phyloP scores from a whole-genome alignment of 805 yeast species.

The Candida insectalens region DNA sequence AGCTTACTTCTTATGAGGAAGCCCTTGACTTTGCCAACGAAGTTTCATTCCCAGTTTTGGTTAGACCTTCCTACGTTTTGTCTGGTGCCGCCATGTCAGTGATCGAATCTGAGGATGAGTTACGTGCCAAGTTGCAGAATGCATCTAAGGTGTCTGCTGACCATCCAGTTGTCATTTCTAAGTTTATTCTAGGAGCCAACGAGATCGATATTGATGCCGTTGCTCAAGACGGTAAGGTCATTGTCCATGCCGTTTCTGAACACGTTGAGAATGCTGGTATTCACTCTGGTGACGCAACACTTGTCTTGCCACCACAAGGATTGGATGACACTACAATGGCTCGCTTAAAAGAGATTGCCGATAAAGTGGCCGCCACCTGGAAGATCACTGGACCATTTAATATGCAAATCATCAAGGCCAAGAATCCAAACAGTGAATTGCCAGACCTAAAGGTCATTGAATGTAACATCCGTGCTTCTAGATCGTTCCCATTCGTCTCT shows the following conservation, averaged over 20 bases:
- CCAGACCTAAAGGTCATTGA: conserved; percentile 88
- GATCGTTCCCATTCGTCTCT: conserved; percentile 98
- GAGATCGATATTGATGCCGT: conserved; percentile 98
- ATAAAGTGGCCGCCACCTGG: conserved; percentile 90
- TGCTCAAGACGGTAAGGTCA: conserved; percentile 77
- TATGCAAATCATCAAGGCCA: conserved; percentile 90
- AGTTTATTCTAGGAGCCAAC: conserved; percentile 91
- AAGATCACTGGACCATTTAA: conserved; percentile 96
- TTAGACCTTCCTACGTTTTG: conserved; percentile 93
- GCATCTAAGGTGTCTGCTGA: conserved; percentile 93
- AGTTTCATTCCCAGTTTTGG: conserved; percentile 92
- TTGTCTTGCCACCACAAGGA: conserved; percentile 84
- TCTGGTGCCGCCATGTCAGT: conserved; percentile 99
- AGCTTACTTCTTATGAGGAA: conserved; percentile 74
- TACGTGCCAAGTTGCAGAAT: conserved; percentile 69
- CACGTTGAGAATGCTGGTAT: conserved; percentile 98
- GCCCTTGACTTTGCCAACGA: conserved; percentile 78
- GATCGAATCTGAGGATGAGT: conserved; percentile 67
- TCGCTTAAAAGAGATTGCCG: conserved; percentile 80
- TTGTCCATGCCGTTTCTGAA: conserved; percentile 94
- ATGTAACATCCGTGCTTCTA: conserved; percentile 96
- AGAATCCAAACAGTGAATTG: conserved; percentile 45
- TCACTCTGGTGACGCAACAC: conserved; percentile 97
- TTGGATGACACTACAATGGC: conserved; percentile 55
- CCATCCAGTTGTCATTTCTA: conserved; percentile 95